Percentiles rank a stretch among this genome's conserved stretches.
These are phyloP conservation scores for Gymnopilus dilepis DNA, from an alignment of 768 basidiomycete species.

Conservation along the genomic window DNA sequence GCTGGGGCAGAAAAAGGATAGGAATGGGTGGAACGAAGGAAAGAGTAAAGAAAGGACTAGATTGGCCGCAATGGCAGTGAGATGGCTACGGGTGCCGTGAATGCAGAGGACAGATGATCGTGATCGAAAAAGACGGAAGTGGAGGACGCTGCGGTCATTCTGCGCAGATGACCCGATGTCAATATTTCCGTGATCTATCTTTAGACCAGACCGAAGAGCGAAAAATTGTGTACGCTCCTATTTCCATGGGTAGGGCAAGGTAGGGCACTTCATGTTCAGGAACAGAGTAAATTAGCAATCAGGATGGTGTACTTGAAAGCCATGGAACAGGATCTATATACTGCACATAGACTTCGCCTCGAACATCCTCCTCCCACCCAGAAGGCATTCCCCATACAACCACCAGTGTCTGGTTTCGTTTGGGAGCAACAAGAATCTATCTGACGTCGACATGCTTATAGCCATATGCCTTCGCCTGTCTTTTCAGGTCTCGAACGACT, in stretches of 20 bases:
- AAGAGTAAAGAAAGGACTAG: constrained; percentile 11
- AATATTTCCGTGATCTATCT: not conserved
- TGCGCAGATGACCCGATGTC: constrained; percentile 5
- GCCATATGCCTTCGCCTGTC: not conserved
- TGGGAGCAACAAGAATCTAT: not conserved
- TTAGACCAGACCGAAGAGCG: not conserved
- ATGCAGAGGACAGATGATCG: constrained; percentile 4
- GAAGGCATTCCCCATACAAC: not conserved
- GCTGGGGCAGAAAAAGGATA: not conserved
- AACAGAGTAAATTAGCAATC: not conserved
- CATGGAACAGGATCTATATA: not conserved
- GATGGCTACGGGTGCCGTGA: not conserved
- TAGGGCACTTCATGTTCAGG: no score
- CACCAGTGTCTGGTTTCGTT: not conserved
- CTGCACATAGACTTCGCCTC: not conserved
- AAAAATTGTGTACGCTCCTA: no score
- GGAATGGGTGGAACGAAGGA: not conserved
- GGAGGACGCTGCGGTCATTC: not conserved
- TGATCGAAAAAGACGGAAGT: not conserved
- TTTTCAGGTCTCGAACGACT: not conserved
- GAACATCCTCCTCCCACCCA: not conserved
- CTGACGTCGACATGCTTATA: not conserved
- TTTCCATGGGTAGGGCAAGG: no score
- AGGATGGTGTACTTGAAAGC: not conserved
- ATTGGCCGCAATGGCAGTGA: constrained; percentile 2